These are phyloP conservation scores for Lachancea nothofagi DNA, from an alignment of 805 yeast species.

Conservation along the genomic window DNA sequence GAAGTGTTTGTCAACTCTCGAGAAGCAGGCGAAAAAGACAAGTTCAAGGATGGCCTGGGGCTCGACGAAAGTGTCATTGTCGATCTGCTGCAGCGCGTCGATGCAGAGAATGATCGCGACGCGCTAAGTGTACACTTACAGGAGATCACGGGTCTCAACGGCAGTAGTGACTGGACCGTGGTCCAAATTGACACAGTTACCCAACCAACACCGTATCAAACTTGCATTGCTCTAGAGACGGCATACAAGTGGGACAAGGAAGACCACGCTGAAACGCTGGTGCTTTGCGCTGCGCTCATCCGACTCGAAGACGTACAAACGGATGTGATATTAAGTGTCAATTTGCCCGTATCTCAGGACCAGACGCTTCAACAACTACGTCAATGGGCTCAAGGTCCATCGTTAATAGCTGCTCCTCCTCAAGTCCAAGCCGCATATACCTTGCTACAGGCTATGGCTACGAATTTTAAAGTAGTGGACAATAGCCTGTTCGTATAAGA, in stretches of 20 bases:
- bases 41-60: conserved; percentile 34
- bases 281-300: conserved; percentile 52
- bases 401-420: conserved; percentile 11
- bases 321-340: conserved; percentile 57
- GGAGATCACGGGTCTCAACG: conserved; percentile 47
- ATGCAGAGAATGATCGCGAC: conserved; percentile 32
- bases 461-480: conserved; percentile 24
- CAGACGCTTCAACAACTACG: conserved; percentile 6
- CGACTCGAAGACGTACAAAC: conserved; percentile 48
- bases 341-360: conserved; percentile 42
- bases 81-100: conserved; percentile 55
- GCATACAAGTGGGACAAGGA: conserved; percentile 50
- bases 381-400: not conserved
- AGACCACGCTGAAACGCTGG: conserved; percentile 35
- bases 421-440: conserved; percentile 18
- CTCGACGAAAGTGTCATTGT: conserved; percentile 55
- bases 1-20: conserved; percentile 68
- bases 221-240: conserved; percentile 38
- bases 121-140: conserved; percentile 50
- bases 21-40: conserved; percentile 28
- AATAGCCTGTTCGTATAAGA: conserved; percentile 24
- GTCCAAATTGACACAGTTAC: conserved; percentile 18
- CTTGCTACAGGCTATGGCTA: conserved; percentile 20
- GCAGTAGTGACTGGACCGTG: conserved; percentile 30
- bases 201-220: conserved; percentile 12